Evolutionary conservation across 2,329 filamentous ascomycete genomes (phyloP), one percentile per base, ranked within the genome.

Genomic region (Calonectria henricotiae): DNA sequence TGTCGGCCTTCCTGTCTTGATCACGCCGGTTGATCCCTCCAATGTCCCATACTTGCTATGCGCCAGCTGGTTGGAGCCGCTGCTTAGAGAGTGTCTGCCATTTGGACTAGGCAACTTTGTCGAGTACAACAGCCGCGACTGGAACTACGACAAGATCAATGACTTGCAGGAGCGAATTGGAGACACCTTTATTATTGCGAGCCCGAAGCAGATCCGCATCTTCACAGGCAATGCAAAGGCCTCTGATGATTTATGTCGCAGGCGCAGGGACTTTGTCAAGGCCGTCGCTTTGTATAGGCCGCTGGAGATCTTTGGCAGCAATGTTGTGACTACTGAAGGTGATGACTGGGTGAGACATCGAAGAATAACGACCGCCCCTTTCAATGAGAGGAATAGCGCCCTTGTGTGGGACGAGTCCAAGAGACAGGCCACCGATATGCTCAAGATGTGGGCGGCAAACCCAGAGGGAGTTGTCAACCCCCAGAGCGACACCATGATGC

Each of bases 121-220:
- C 1, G 73, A 75, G n/a, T 75, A 75, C 66, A 75, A 75, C 58
- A 75, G 71, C 1, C 69, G 73, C n/a, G 71, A 75, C 32, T 75
- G 71, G 71, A 75, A 75, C 6, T 75, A 75, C 39, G 71, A 71
- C 17, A 72, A 75, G 43, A 75, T 75, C 20, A 54, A 68, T 43
- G 67, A 62, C 7, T 67, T 75, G 0, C 73, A 75, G 51, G 71
- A 75, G 6, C 68, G 71, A 4, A 75, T 75, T 58, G 73, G 73
- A 5, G 73, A 75, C 37, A 75, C 73, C 0, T 75, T 75, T 23
- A 75, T 75, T 37, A 75, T 75, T 2, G 73, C 51, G 20, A 75
- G 73, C 7, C 71, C 73, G 0, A 75, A 73, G 69, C 73, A 75
- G 39, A 75, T 75, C 4, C 73, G 73, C 0, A 62, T 75, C 27